A percentile compares a stretch with the other conserved stretches of the same genome.
Conservation (phyloP, 768 basidiomycete genomes). For the Amanita muscaria region DNA sequence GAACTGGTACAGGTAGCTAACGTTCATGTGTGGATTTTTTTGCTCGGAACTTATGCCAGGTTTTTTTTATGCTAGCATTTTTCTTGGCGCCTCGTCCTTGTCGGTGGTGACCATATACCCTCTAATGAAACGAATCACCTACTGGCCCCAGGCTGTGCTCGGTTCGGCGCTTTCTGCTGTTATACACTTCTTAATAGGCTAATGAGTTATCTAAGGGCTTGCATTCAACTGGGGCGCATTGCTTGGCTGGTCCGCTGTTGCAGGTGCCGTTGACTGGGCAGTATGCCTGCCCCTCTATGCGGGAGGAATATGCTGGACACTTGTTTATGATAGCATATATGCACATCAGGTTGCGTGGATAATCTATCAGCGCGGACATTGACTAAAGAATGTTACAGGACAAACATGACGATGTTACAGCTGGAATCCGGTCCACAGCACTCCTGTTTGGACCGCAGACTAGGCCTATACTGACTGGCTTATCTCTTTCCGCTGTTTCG, state of each 20-base stretch:
- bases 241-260: conserved; percentile 93
- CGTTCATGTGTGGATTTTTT: background rate
- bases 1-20: conserved; percentile 87
- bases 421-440: conserved; percentile 90
- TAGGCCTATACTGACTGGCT: conserved; percentile 61
- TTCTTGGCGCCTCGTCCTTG: conserved; percentile 86
- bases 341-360: conserved; percentile 73
- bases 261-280: conserved; percentile 70
- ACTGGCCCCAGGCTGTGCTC: conserved; percentile 95
- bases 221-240: conserved; percentile 97
- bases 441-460: conserved; percentile 79
- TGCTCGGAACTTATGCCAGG: background rate
- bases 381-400: conserved; percentile 43
- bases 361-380: conserved; percentile 4
- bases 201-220: conserved; percentile 44
- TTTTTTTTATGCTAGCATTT: conserved; percentile 47
- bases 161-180: conserved; percentile 46
- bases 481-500: conserved; percentile 68
- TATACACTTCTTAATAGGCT: background rate
- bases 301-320: conserved; percentile 86
- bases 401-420: conserved; percentile 81
- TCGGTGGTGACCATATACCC: conserved; percentile 87
- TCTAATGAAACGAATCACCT: conserved; percentile 92
- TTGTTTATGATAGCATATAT: conserved; percentile 96
- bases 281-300: conserved; percentile 85